phyloP scores from a whole-genome alignment of 306 rosid species.

The Pterocarpus santalinus region DNA sequence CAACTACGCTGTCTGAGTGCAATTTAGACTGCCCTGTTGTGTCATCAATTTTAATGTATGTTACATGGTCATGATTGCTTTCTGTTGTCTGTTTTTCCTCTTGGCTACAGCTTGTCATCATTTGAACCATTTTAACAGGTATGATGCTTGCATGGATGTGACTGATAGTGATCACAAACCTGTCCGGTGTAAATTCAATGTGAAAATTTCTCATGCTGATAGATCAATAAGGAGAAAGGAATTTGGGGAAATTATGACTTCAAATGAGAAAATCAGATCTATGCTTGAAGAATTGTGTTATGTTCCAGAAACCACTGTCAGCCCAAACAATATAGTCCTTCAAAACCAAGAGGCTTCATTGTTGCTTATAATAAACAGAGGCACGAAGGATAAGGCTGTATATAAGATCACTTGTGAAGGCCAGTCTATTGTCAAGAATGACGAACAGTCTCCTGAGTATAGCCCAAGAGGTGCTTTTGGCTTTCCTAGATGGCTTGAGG shows the following conservation, averaged over 20 bases:
- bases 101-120: slow-evolving; percentile 31
- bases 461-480: slow-evolving; percentile 82
- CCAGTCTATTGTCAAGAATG: slow-evolving; percentile 70
- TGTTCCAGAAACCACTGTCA: slow-evolving; percentile 77
- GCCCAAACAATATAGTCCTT: slow-evolving; percentile 68
- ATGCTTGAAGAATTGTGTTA: slow-evolving; percentile 66
- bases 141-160: slow-evolving; percentile 98
- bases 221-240: slow-evolving; percentile 88
- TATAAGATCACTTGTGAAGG: slow-evolving; percentile 83
- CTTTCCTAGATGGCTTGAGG: slow-evolving; percentile 99
- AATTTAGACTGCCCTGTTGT: slow-evolving; percentile 89
- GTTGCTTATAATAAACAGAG: slow-evolving; percentile 68
- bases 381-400: slow-evolving; percentile 66
- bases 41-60: slow-evolving; percentile 87
- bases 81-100: slow-evolving; percentile 24
- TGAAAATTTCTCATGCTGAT: slow-evolving; percentile 84
- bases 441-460: slow-evolving; percentile 62
- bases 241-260: slow-evolving; percentile 70
- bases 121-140: slow-evolving; percentile 63
- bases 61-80: slow-evolving; percentile 42
- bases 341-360: slow-evolving; percentile 78
- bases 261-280: slow-evolving; percentile 75
- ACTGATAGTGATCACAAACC: slow-evolving; percentile 99
- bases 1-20: slow-evolving; percentile 67
- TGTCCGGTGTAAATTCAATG: slow-evolving; percentile 83